Evolutionary conservation across 2,329 filamentous ascomycete species (phyloP), one percentile per base, ranked within the genome.

Genomic region (Colletotrichum sojae): DNA sequence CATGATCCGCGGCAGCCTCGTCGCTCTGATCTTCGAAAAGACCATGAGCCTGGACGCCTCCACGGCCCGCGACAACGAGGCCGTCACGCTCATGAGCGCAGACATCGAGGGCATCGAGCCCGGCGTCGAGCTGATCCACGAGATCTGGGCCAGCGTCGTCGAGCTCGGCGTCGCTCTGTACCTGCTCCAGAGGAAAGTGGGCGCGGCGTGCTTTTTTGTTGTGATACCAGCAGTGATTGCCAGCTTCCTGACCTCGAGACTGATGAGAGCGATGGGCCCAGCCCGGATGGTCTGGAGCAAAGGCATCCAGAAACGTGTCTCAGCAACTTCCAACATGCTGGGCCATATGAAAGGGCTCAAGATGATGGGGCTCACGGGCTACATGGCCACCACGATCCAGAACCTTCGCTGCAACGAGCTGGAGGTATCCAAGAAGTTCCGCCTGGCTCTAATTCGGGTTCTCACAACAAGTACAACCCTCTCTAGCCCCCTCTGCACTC

Each of bases 1-100:
- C 15, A 78, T 79, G 76, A 73, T 76, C 16, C 76, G 81, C 18
- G 80, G 76, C 1, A 77, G 74, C 1, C 65, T 82, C 4, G 73
- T 79, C 5, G 82, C 84, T 0, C 76, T 88, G 71, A 82, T 89
- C 2, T 89, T 85, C 72, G 79, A 81, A 16, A 84, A 85, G 72
- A 84, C 83, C 0, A 64, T 84, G 0, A 71, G 73, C 0, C 63
- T 83, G 16, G 75, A 74, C 10, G 73, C 75, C 0, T 43, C 40
- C 13, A 43, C 75, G 0, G 40, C 40, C 15, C 40, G 40, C 40
- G 40, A 43, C 16, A 43, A 43, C 16, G 68, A 71, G 5, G 74
- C 73, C 3, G 57, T 76, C 56, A 75, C 74, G 1, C 55, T 78
- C 52, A 70, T 77, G 31, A 73, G 74, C 20, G 73, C 75, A 18